These are phyloP conservation scores for Hortaea werneckii DNA, from an alignment of 2,329 filamentous ascomycete species.

Conservation along the genomic window DNA sequence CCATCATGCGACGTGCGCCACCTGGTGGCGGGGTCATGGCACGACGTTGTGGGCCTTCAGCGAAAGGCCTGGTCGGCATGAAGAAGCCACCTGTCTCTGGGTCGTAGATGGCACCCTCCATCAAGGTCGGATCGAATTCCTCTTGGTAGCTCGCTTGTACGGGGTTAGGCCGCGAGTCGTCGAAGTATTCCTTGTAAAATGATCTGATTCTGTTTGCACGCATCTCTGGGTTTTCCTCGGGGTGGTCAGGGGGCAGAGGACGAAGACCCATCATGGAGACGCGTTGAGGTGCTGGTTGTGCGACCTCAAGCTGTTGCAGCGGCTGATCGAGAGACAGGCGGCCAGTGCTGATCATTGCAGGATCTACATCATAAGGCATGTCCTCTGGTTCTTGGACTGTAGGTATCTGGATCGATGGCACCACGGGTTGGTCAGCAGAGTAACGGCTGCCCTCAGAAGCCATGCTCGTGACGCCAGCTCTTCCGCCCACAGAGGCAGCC, in stretches of 20 bases:
- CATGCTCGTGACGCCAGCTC: constrained; percentile 8
- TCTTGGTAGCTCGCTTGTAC: constrained; percentile 47
- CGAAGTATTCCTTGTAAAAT: constrained; percentile 99
- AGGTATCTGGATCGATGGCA: constrained; percentile 5
- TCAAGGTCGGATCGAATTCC: constrained; percentile 62
- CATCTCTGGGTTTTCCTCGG: constrained; percentile 83
- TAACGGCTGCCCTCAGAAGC: constrained; percentile 15
- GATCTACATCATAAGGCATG: constrained; percentile 16
- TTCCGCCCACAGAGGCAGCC: constrained; percentile 1
- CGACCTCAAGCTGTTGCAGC: constrained; percentile 9
- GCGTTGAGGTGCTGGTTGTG: constrained; percentile 2
- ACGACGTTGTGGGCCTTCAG: constrained; percentile 73
- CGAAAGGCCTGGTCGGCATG: constrained; percentile 51
- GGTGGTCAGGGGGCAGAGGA: constrained; percentile 77
- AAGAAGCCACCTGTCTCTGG: constrained; percentile 58
- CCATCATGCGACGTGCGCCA: constrained; percentile 42
- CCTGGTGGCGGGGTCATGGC: constrained; percentile 91
- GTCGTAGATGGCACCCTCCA: constrained; percentile 47
- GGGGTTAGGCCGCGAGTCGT: constrained; percentile 56
- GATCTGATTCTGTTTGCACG: constrained; percentile 93
- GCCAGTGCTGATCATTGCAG: constrained; percentile 15
- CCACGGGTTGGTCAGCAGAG: constrained; percentile 12
- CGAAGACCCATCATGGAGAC: constrained; percentile 49
- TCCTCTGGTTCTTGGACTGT: constrained; percentile 14
- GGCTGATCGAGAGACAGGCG: constrained; percentile 13